Percentiles rank a stretch among this genome's conserved stretches.
These are phyloP conservation scores for Aureobasidium sp. DNA, from an alignment of 2,329 filamentous ascomycete species.

Conservation along the genomic window DNA sequence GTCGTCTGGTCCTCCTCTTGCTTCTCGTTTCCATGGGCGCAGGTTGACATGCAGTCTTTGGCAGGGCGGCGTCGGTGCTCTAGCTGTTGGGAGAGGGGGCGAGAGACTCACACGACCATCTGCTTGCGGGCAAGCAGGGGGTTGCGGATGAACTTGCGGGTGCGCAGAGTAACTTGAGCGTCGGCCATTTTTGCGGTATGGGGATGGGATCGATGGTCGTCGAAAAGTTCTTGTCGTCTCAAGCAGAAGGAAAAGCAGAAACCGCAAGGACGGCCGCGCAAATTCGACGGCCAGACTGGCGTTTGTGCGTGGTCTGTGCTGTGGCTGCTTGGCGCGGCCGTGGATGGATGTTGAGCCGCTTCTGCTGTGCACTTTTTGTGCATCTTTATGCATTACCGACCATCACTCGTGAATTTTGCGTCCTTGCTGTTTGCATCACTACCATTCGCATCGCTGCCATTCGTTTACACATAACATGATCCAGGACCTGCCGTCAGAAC, in stretches of 20 bases:
- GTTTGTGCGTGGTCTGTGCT: conserved; percentile 8
- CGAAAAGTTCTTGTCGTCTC: conserved; percentile 11
- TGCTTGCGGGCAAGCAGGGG: conserved; percentile 97
- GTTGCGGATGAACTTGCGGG: conserved; percentile 99
- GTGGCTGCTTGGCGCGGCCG: background rate
- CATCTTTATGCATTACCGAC: background rate
- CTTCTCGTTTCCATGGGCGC: conserved; percentile 9
- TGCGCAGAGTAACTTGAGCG: conserved; percentile 58
- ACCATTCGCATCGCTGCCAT: no score
- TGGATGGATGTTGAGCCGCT: background rate
- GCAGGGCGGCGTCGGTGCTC: conserved; percentile 6
- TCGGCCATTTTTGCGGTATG: conserved; percentile 75
- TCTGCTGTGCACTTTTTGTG: background rate
- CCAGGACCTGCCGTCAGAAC: background rate
- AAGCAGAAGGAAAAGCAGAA: conserved; percentile 4
- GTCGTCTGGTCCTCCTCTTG: conserved; percentile 1
- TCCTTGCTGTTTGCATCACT: background rate
- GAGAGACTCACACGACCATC: conserved; percentile 78
- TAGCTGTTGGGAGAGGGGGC: background rate
- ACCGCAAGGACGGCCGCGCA: background rate
- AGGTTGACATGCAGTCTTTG: background rate
- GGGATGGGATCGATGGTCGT: conserved; percentile 12
- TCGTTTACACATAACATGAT: background rate
- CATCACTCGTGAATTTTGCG: background rate
- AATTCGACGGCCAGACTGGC: background rate